A percentile compares a stretch with the other conserved stretches of the same genome.
phyloP scores from a whole-genome alignment of 768 basidiomycete species.

The Albatrellus ellisii region DNA sequence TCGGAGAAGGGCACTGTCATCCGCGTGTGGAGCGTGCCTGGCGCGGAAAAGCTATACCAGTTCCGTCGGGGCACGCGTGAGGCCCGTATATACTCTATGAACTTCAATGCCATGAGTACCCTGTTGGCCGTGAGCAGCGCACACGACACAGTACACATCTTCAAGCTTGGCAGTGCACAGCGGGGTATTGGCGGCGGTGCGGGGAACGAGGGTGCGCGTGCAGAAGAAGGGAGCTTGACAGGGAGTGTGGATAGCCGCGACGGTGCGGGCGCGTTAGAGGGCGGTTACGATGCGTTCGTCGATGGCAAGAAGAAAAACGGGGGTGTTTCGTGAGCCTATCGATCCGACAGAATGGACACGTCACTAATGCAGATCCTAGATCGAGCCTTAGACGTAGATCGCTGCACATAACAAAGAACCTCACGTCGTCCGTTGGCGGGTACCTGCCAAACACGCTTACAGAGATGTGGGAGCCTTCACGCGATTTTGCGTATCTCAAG shows the following conservation, averaged over 20 bases:
- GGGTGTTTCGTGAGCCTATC: slow-evolving; percentile 42
- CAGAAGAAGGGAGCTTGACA: slow-evolving; percentile 40
- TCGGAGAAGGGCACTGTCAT: slow-evolving; percentile 96
- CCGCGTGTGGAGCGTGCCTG: slow-evolving; percentile 83
- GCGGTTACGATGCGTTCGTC: slow-evolving; percentile 78
- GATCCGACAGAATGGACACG: neutral
- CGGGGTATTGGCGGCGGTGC: slow-evolving; percentile 5
- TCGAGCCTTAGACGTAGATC: slow-evolving; percentile 56
- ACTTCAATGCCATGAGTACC: slow-evolving; percentile 73
- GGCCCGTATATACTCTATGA: slow-evolving; percentile 72
- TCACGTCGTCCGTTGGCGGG: slow-evolving; percentile 71
- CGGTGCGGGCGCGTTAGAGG: slow-evolving; percentile 46
- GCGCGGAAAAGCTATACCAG: slow-evolving; percentile 89
- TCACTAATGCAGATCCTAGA: slow-evolving; percentile 8
- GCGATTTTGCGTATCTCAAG: slow-evolving; percentile 88
- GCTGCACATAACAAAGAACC: slow-evolving; percentile 56
- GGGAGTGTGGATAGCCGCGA: slow-evolving; percentile 55
- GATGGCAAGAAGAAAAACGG: slow-evolving; percentile 54
- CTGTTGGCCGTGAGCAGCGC: slow-evolving; percentile 86
- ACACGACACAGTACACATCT: slow-evolving; percentile 94
- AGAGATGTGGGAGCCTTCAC: slow-evolving; percentile 93
- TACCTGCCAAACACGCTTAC: slow-evolving; percentile 83
- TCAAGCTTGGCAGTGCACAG: slow-evolving; percentile 54
- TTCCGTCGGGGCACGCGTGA: slow-evolving; percentile 86
- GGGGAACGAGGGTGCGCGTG: slow-evolving; percentile 12